A percentile compares a stretch with the other conserved stretches of the same genome.
Evolutionary conservation across 805 yeast genomes (phyloP).

Genomic region (Tetrapisispora fleetii): DNA sequence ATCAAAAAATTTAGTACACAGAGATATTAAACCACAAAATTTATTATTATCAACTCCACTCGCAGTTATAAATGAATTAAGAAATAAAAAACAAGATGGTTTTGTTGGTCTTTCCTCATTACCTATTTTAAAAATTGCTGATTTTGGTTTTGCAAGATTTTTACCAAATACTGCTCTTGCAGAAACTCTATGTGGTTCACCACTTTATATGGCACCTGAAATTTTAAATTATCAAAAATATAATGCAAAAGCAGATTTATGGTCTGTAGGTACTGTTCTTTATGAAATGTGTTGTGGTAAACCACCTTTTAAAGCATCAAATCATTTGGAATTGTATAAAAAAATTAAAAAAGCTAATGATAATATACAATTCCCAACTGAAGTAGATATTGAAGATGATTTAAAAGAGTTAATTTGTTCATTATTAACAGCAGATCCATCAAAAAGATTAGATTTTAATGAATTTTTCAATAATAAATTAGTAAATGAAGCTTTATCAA

Average conservation of each 20-base stretch:
- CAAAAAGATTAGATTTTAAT: constrained; percentile 76
- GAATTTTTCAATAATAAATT: constrained; percentile 77
- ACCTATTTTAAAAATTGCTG: constrained; percentile 89
- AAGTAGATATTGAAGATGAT: constrained; percentile 52
- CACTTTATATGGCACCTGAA: constrained; percentile 98
- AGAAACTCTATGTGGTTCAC: constrained; percentile 95
- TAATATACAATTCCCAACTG: constrained; percentile 63
- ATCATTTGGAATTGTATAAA: constrained; percentile 81
- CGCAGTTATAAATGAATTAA: constrained; percentile 32
- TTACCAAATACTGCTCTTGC: constrained; percentile 91
- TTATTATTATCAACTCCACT: constrained; percentile 62
- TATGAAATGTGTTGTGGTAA: constrained; percentile 95
- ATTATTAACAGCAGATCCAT: constrained; percentile 72
- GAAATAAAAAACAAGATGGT: constrained; percentile 45
- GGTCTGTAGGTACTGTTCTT: constrained; percentile 96
- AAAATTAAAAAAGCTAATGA: constrained; percentile 79
- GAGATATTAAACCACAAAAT: constrained; percentile 90
- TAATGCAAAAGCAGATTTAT: constrained; percentile 92
- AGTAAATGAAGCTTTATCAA: constrained; percentile 42
- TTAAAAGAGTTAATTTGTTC: constrained; percentile 64
- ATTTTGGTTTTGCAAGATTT: constrained; percentile 94
- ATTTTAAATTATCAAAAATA: constrained; percentile 88
- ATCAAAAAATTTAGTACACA: constrained; percentile 75
- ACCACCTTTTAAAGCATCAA: constrained; percentile 91
- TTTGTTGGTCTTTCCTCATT: constrained; percentile 78